Evolutionary conservation across 2,329 filamentous ascomycete species (phyloP).

Genomic region (Monosporascus sp.): DNA sequence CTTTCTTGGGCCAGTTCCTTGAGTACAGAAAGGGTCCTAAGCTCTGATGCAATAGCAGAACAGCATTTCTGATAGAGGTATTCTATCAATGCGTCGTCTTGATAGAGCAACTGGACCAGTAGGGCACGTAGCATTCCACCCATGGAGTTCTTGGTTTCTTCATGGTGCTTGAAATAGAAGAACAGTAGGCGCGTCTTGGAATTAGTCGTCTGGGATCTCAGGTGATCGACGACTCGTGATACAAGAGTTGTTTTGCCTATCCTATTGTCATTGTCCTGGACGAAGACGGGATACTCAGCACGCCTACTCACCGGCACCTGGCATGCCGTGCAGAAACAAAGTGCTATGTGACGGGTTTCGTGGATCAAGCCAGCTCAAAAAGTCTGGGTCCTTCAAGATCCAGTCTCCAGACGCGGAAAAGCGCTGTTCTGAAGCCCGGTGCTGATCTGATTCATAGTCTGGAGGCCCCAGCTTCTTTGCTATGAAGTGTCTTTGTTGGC

Average conservation of each 20-base stretch:
- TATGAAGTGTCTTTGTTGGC: background rate
- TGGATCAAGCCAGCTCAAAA: background rate
- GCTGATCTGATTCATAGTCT: background rate
- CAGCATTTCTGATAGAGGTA: conserved; percentile 1
- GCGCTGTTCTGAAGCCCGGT: background rate
- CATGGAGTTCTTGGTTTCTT: conserved; percentile 3
- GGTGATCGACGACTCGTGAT: conserved; percentile 3
- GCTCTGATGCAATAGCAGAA: background rate
- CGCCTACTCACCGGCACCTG: conserved; percentile 11
- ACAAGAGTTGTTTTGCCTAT: conserved; percentile 7
- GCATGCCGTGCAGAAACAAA: conserved; percentile 14
- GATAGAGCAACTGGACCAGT: conserved; percentile 1
- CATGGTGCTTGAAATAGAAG: conserved; percentile 9
- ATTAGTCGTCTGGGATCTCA: background rate
- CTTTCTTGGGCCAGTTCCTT: background rate
- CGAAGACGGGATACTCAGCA: background rate
- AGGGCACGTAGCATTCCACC: conserved; percentile 4
- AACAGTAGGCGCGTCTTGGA: background rate
- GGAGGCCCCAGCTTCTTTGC: conserved; percentile 2
- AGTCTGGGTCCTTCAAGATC: background rate
- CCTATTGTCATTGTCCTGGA: background rate
- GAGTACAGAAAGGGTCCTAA: background rate
- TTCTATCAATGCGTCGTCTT: background rate
- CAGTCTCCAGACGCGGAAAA: background rate
- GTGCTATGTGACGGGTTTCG: background rate